Base-by-base conservation (phyloP, 192 early-diverging fungal genomes). In the Entophlyctis luteolus region DNA sequence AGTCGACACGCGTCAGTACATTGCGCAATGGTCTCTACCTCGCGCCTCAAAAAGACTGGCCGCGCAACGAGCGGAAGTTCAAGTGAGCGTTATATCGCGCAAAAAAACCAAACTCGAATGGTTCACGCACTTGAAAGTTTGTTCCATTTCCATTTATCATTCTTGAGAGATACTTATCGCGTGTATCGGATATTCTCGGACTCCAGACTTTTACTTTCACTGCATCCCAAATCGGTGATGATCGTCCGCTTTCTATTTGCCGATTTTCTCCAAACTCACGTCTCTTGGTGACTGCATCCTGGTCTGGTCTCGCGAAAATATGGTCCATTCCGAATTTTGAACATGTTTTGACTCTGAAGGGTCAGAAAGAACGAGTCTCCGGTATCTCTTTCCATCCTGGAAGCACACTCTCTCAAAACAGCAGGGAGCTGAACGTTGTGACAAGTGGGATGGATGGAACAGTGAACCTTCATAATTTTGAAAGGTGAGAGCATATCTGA, bases 321-420 rank as follows among this genome's bases (percentile, higher is more conserved):
- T 98, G 94, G 94, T 80, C 82, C 12, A 84, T 95, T 4, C 92
- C 96, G 6, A 75, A 82, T 4, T 91, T 85, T 65, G 79, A 87
- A 18, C 68, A 58, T n/a, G 55, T 85, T 16, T 73, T 77, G 49
- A 78, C 82, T 2, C 72, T 84, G 38, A 79, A 86, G 76, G 93
- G 94, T 0, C 96, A 98, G 62, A 85, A 78, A 3, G 94, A 95
- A 59, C 87, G 91, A 34, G 87, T 98, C 25, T 90, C 90, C 33
- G 94, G 93, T 20, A 59, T 97, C 25, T 91, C 84, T 2, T 97
- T 92, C 72, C 94, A 97, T 62, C 96, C 96, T 3, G 67, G 86
- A 16, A 72, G 92, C 23, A 90, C 89, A 0, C 39, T 91, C 16
- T 68, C 72, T 0, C 81, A 86, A 69, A 77, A 75, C 48, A 68